A percentile compares a stretch with the other conserved stretches of the same genome.
Conservation (phyloP, 2,329 filamentous ascomycete species). For the Leptographium lundbergii region DNA sequence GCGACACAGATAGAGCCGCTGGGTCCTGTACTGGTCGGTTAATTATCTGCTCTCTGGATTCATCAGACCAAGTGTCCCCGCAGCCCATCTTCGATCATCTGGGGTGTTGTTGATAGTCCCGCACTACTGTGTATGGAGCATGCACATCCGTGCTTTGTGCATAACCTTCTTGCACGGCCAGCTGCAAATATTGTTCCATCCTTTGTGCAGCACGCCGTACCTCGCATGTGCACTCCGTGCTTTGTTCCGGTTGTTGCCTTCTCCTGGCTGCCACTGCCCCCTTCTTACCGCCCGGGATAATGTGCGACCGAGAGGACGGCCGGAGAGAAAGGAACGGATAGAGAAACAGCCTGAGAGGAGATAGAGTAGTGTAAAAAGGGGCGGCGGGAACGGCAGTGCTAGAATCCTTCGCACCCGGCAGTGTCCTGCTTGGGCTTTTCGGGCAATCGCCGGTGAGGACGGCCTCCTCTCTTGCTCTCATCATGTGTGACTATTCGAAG, state of each 20-base stretch:
- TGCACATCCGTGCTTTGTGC: background rate
- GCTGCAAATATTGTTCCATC: background rate
- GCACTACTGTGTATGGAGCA: background rate
- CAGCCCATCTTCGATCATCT: constrained; percentile 2
- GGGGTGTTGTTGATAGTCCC: background rate
- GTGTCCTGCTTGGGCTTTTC: background rate
- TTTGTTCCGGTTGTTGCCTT: background rate
- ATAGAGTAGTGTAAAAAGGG: background rate
- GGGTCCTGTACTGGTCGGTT: background rate
- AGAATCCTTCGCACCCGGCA: background rate
- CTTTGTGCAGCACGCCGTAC: background rate
- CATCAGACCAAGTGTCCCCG: background rate
- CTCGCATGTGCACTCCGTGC: too few relatives aligned
- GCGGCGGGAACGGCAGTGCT: background rate
- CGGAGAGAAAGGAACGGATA: background rate
- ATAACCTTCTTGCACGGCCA: background rate
- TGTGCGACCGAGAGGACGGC: background rate
- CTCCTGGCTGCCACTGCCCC: background rate
- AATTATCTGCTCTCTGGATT: background rate
- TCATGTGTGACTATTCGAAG: background rate
- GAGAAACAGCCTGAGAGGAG: background rate
- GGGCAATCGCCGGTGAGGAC: background rate
- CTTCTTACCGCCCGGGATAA: background rate
- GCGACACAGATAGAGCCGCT: background rate
- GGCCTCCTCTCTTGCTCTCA: background rate